Evolutionary conservation across 2,329 filamentous ascomycete genomes (phyloP), one percentile per base, ranked within the genome.

Genomic region (Zelopaecilomyces penicillatus): DNA sequence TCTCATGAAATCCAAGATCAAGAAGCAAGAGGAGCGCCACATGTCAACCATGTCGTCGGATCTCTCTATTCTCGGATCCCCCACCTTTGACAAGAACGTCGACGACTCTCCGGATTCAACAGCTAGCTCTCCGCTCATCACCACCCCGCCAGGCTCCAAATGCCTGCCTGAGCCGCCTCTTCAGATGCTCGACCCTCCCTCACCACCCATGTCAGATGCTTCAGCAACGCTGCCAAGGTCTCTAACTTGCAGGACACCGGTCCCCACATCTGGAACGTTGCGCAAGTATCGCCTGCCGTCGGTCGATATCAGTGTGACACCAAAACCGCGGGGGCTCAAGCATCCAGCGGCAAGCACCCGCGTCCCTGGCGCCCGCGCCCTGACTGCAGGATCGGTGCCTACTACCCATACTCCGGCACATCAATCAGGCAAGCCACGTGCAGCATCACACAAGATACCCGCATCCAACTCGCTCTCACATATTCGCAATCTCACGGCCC

Each of bases 1-100:
- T 60, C 93, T 98, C 57, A 78, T 91, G 57, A 85, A 93, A 59
- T 88, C 95, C 73, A 97, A 96, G 74, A 73, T 97, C 59, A 86
- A 86, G 60, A 85, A 90, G 64, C 71, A 78, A 37, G 75, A 78
- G 37, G 75, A 78, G 52, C 74, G 78, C 40, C 77, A 82, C 53
- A 62, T 82, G 26, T 78, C 77, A 34, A 62, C 69, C 49, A 73
- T 82, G 42, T 76, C 76, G 9, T 82, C 79, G 49, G 76, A 82
- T 56, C 64, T 81, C n/a, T 80, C 77, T 19, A 66, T 76, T 10
- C 72, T 75, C 46, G 84, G 78, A 49, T 87, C 85, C 37, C 83
- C 86, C 26, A 78, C 81, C 26, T 90, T 87, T 49, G 85, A 86
- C 54, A 71, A 80, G 44, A 75, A 80, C 32, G 83, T 82, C 43